phyloP scores from a whole-genome alignment of 148 eudicot species.

The Vaccinium corymbosum region DNA sequence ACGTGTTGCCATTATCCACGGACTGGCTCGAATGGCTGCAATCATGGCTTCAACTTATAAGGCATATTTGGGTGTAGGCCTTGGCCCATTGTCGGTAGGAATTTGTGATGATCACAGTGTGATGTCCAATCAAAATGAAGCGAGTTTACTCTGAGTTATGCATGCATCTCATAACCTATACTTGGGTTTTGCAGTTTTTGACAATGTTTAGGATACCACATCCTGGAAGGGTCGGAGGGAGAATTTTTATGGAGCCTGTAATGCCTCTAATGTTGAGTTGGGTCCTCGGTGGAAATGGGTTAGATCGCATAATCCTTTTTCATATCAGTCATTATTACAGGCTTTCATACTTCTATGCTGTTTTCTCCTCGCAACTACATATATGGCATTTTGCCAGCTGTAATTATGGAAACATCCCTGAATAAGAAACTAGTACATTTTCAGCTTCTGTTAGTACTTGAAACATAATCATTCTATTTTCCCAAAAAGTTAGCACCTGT shows the following conservation, averaged over 20 bases:
- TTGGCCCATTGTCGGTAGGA: slow-evolving; percentile 89
- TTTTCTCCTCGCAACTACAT: neutral
- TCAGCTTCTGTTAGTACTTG: neutral
- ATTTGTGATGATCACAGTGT: neutral
- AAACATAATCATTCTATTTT: neutral
- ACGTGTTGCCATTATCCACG: slow-evolving; percentile 79
- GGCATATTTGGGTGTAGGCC: slow-evolving; percentile 89
- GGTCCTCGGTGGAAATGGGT: slow-evolving; percentile 98
- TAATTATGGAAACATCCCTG: neutral
- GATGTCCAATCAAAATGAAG: neutral
- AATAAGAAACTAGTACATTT: neutral
- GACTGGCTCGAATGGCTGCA: slow-evolving; percentile 96
- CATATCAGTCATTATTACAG: neutral
- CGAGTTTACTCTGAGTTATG: neutral
- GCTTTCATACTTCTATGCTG: neutral
- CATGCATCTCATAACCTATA: slow-evolving; percentile 2
- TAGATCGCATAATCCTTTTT: slow-evolving; percentile 17
- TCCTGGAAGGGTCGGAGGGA: slow-evolving; percentile 96
- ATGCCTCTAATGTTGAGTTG: slow-evolving; percentile 96
- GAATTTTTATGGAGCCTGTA: slow-evolving; percentile 67
- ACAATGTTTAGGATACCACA: slow-evolving; percentile 86
- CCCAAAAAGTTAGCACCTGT: neutral
- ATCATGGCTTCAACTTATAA: slow-evolving; percentile 92
- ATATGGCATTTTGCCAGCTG: neutral
- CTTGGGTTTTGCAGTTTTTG: slow-evolving; percentile 58